phyloP scores from a whole-genome alignment of 371 early-diverging fungal species.

The Mucor piriformis region DNA sequence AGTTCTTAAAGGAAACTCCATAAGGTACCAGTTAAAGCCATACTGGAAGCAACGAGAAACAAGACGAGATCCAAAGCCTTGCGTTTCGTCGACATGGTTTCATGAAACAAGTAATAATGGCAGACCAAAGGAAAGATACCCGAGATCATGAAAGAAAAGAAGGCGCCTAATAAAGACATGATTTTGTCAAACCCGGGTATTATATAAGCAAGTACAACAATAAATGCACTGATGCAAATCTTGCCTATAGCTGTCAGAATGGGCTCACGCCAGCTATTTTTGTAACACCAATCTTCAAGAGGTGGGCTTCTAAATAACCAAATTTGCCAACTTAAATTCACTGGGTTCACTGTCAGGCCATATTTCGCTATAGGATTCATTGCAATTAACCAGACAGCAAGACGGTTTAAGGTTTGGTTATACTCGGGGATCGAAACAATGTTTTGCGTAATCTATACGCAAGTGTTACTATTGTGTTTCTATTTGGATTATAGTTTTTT shows the following conservation, averaged over 20 bases:
- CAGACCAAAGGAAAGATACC: slow-evolving; percentile 66
- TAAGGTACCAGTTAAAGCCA: slow-evolving; percentile 33
- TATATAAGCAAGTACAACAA: slow-evolving; percentile 52
- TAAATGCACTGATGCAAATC: slow-evolving; percentile 36
- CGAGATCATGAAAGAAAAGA: slow-evolving; percentile 64
- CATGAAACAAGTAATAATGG: slow-evolving; percentile 45
- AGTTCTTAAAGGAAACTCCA: slow-evolving; percentile 28
- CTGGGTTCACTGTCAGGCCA: slow-evolving; percentile 66
- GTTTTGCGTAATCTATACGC: slow-evolving; percentile 71
- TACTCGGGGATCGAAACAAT: slow-evolving; percentile 60
- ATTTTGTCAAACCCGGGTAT: slow-evolving; percentile 70
- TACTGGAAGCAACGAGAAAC: slow-evolving; percentile 23
- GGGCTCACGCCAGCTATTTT: slow-evolving; percentile 27
- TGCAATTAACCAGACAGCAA: slow-evolving; percentile 65
- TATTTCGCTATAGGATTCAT: slow-evolving; percentile 77
- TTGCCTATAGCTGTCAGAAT: slow-evolving; percentile 32
- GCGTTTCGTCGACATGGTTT: slow-evolving; percentile 17
- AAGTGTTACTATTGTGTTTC: not conserved
- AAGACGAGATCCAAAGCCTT: slow-evolving; percentile 19
- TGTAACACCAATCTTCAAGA: slow-evolving; percentile 32
- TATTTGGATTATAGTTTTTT: too few relatives aligned
- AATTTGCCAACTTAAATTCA: slow-evolving; percentile 59
- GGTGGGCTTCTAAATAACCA: slow-evolving; percentile 30
- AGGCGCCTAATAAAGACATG: slow-evolving; percentile 70
- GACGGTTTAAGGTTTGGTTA: slow-evolving; percentile 53